Percentiles rank a stretch among this genome's conserved stretches.
These are phyloP conservation scores for Mallotus japonicus DNA, from an alignment of 441 rosid genomes.

Conservation along the genomic window DNA sequence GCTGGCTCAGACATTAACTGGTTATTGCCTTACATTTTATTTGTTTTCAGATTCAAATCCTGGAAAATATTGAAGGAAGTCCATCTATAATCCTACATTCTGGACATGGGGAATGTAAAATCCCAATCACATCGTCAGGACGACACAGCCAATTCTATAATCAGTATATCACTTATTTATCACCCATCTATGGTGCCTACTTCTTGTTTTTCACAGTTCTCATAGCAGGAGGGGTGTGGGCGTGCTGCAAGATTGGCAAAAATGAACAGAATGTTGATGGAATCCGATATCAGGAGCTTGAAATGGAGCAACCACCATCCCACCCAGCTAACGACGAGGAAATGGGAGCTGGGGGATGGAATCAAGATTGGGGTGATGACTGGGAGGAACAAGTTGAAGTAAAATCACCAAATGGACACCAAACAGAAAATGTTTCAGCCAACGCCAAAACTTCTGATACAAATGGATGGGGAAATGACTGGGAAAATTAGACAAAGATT, in stretches of 20 bases:
- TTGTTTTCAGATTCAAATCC: slow-evolving; percentile 31
- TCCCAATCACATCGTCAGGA: slow-evolving; percentile 7
- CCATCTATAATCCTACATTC: slow-evolving; percentile 25
- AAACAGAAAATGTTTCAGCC: slow-evolving; percentile 23
- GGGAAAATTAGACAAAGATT: slow-evolving; percentile 32
- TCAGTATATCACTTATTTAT: slow-evolving; percentile 17
- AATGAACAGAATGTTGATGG: slow-evolving; percentile 29
- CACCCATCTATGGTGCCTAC: slow-evolving; percentile 38
- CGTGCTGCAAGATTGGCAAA: slow-evolving; percentile 39
- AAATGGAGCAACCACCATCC: slow-evolving; percentile 35
- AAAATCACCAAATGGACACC: slow-evolving; percentile 22
- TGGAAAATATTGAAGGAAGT: slow-evolving; percentile 28
- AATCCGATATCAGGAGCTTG: slow-evolving; percentile 44
- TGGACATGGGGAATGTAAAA: slow-evolving; percentile 32
- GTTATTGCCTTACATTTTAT: background rate
- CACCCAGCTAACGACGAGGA: slow-evolving; percentile 22
- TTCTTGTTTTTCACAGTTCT: slow-evolving; percentile 30
- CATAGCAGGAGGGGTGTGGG: slow-evolving; percentile 36
- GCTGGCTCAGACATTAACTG: background rate
- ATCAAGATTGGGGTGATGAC: slow-evolving; percentile 44
- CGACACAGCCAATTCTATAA: slow-evolving; percentile 12
- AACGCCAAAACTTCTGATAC: slow-evolving; percentile 25
- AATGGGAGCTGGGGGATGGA: slow-evolving; percentile 38
- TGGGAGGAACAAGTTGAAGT: slow-evolving; percentile 44
- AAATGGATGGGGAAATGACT: slow-evolving; percentile 31